Base-by-base conservation (phyloP, 176 grass and related monocot species). In the Pharus latifolius region DNA sequence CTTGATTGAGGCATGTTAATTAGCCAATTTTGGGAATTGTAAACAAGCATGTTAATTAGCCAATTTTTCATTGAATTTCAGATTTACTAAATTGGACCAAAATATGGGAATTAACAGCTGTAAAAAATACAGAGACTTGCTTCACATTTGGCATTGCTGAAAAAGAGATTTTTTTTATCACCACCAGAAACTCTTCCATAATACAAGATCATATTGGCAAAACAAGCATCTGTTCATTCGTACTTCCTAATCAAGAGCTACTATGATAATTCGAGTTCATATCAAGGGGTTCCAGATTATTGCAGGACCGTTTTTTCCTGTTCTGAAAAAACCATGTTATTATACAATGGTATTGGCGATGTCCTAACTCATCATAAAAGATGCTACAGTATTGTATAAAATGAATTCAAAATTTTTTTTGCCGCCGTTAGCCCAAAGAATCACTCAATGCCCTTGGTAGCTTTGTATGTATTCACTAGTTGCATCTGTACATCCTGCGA, bases 401-500 rank as follows among this genome's bases (percentile, higher is more conserved):
- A 17, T 66, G 59, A 33, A 66, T 55, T 16, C 35, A 78, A 76
- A 82, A 73, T 67, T 70, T 49, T 6, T 56, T 43, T 63, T 38
- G 35, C 20, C 24, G 49, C 30, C 18, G 5, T 23, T 14, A 46
- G 14, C 25, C 33, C 62, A 37, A 69, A 69, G 45, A 80, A 75
- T 85, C 48, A 98, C 38, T 98, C 87, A 35, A 65, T 19, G 73
- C 51, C 60, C 90, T 83, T 98, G 58, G 34, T 80, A 12, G 81
- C 82, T 76, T 81, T 88, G 82, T 88, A 75, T 20, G 78, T 63
- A 76, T 88, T 98, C 38, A 98, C 70, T 45, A 98, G 85, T 70
- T 88, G 89, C 81, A 81, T 61, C 56, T 98, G 89, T 64, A 92
- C 95, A 55, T 98, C 95, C 64, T 93, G 89, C 1, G 89, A 89